Conservation (phyloP, 257 asterid genomes). For the Capsicum rhomboideum region DNA sequence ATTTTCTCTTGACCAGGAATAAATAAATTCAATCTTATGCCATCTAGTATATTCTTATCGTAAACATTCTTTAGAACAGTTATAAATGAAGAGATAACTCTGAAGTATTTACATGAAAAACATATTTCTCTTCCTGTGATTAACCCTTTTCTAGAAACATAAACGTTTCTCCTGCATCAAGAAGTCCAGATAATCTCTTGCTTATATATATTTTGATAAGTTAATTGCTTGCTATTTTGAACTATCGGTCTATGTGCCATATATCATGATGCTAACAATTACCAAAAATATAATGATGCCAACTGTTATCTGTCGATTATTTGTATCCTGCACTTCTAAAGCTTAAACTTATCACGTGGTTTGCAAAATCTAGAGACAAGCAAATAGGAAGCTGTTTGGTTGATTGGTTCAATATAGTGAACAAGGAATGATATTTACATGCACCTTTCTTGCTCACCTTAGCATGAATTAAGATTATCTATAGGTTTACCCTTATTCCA, state of each 20-base stretch:
- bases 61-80: too few relatives aligned
- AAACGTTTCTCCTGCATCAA: background rate
- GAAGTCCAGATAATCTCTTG: too few relatives aligned
- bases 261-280: background rate
- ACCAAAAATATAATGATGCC: too few relatives aligned
- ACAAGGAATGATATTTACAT: background rate
- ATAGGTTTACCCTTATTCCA: background rate
- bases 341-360: background rate
- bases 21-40: background rate
- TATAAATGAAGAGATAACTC: background rate
- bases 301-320: too few relatives aligned
- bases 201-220: too few relatives aligned
- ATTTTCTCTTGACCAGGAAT: background rate
- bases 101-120: background rate
- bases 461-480: background rate
- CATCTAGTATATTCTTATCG: too few relatives aligned
- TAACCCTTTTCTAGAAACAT: background rate
- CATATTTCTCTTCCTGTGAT: too few relatives aligned
- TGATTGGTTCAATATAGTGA: background rate
- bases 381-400: background rate
- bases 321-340: background rate
- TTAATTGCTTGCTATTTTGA: background rate
- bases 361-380: background rate
- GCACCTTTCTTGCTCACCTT: background rate
- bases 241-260: background rate